Conservation (phyloP, 2,329 filamentous ascomycete species). For the Aspergillus niger region DNA sequence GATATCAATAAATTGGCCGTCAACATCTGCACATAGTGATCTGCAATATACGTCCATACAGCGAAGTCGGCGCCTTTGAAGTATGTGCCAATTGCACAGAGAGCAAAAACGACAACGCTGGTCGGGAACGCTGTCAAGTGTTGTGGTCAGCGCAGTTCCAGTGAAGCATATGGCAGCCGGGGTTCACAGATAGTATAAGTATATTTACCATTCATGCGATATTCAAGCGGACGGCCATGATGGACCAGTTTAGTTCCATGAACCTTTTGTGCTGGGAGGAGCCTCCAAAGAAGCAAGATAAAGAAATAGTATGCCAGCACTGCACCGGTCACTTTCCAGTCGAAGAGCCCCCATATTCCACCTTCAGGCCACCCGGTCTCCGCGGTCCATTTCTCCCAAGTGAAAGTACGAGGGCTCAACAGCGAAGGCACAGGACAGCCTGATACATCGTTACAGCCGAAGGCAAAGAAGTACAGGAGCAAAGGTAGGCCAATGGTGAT, state of each 20-base stretch:
- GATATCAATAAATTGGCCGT: constrained; percentile 78
- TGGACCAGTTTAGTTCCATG: constrained; percentile 66
- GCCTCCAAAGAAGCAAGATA: constrained; percentile 69
- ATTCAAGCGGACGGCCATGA: constrained; percentile 71
- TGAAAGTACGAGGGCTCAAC: constrained; percentile 68
- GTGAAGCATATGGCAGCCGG: not conserved
- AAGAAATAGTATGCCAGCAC: constrained; percentile 74
- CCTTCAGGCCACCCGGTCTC: constrained; percentile 76
- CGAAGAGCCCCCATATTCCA: constrained; percentile 62
- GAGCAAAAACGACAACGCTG: constrained; percentile 65
- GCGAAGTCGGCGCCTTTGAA: constrained; percentile 75
- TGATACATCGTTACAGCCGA: constrained; percentile 85
- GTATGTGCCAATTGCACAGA: constrained; percentile 70
- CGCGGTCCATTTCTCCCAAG: constrained; percentile 67
- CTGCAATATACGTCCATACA: constrained; percentile 85
- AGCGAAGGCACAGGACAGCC: constrained; percentile 83
- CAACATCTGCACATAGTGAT: constrained; percentile 81
- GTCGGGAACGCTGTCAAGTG: constrained; percentile 66
- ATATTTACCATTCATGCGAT: constrained; percentile 70
- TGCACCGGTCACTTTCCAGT: constrained; percentile 59
- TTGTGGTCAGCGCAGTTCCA: constrained; percentile 6
- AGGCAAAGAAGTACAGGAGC: constrained; percentile 73
- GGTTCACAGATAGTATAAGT: not conserved
- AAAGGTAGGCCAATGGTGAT: constrained; percentile 79
- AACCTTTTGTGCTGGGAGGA: constrained; percentile 70